Conservation (phyloP, 2,329 filamentous ascomycete species). For the Colletotrichum sp. region DNA sequence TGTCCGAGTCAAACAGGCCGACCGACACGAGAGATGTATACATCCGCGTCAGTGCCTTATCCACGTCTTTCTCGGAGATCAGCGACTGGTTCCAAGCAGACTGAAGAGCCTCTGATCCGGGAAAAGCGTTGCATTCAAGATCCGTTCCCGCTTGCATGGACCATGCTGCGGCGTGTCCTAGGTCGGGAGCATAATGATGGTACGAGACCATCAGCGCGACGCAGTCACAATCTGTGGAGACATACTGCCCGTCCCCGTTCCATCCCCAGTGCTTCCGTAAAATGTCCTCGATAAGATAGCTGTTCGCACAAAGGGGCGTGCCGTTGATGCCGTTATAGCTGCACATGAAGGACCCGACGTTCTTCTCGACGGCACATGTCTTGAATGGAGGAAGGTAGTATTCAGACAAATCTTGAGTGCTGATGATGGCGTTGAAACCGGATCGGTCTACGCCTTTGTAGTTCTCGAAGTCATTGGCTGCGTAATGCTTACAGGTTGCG, state of each 20-base stretch:
- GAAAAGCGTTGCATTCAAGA: slow-evolving; percentile 31
- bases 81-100: slow-evolving; percentile 35
- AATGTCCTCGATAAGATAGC: slow-evolving; percentile 66
- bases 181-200: slow-evolving; percentile 12
- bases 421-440: slow-evolving; percentile 61
- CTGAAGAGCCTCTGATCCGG: slow-evolving; percentile 1
- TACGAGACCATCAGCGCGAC: slow-evolving; percentile 14
- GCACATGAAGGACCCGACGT: slow-evolving; percentile 65
- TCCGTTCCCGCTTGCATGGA: slow-evolving; percentile 40
- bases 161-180: slow-evolving; percentile 37
- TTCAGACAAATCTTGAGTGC: slow-evolving; percentile 67
- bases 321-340: slow-evolving; percentile 71
- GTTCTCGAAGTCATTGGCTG: slow-evolving; percentile 60
- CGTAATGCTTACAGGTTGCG: slow-evolving; percentile 65
- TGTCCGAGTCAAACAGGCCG: slow-evolving; percentile 62
- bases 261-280: slow-evolving; percentile 71
- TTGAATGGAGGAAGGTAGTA: slow-evolving; percentile 73
- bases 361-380: slow-evolving; percentile 63
- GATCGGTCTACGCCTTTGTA: slow-evolving; percentile 49
- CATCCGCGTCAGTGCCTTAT: slow-evolving; percentile 54
- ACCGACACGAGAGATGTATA: slow-evolving; percentile 60
- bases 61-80: slow-evolving; percentile 32
- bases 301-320: slow-evolving; percentile 66
- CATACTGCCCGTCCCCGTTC: slow-evolving; percentile 63
- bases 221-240: slow-evolving; percentile 68